phyloP scores from a whole-genome alignment of 2,329 filamentous ascomycete species.

The Pseudocercospora pini-densiflorae region DNA sequence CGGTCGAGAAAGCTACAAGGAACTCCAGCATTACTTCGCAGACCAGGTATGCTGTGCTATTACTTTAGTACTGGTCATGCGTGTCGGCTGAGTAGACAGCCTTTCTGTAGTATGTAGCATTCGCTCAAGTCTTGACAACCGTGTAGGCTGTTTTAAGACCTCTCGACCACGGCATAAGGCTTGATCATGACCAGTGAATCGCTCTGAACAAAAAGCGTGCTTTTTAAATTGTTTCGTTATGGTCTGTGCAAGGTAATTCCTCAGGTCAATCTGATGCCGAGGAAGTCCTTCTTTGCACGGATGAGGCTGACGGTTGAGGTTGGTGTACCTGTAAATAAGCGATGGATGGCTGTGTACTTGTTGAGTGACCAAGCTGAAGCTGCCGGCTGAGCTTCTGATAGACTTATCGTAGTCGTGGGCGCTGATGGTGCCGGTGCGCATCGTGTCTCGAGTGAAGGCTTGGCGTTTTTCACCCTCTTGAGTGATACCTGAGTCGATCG shows the following conservation, averaged over 20 bases:
- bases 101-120: background rate
- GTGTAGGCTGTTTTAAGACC: background rate
- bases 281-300: background rate
- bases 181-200: background rate
- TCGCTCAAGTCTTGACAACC: background rate
- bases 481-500: background rate
- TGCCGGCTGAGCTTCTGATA: background rate
- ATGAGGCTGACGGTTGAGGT: background rate
- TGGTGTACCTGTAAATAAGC: background rate
- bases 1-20: background rate
- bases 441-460: background rate
- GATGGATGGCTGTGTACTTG: background rate
- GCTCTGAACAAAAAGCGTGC: background rate
- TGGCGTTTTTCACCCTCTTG: background rate
- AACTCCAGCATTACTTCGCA: background rate
- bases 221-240: background rate
- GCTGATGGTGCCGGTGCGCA: background rate
- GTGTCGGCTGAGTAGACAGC: background rate
- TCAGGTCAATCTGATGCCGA: background rate
- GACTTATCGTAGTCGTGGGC: background rate
- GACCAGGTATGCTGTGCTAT: background rate
- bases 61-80: background rate
- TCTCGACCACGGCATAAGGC: background rate
- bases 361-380: background rate
- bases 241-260: background rate